phyloP scores from a whole-genome alignment of 495 filamentous ascomycete species.

The Jackrogersella minutella region DNA sequence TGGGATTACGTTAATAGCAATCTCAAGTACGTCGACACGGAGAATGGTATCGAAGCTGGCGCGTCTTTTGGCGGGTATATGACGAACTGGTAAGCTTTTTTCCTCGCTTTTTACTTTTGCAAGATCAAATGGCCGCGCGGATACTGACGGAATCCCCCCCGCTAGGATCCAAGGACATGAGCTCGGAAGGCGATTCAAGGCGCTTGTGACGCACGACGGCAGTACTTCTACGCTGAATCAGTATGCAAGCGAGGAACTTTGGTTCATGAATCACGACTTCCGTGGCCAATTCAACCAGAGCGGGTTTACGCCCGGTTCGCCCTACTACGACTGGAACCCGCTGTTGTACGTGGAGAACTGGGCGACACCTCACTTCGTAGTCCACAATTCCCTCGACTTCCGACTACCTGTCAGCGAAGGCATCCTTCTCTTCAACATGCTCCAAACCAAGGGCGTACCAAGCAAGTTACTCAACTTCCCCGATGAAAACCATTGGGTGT shows the following conservation, averaged over 20 bases:
- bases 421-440: conserved; percentile 74
- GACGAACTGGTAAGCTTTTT: conserved; percentile 47
- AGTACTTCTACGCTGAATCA: conserved; percentile 70
- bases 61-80: conserved; percentile 78
- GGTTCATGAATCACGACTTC: conserved; percentile 61
- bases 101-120: conserved; percentile 38
- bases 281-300: conserved; percentile 59
- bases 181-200: conserved; percentile 71
- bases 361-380: conserved; percentile 75
- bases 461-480: conserved; percentile 67
- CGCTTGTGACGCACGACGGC: conserved; percentile 80
- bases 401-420: conserved; percentile 74
- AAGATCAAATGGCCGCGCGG: neutral
- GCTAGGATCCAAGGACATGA: conserved; percentile 64
- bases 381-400: conserved; percentile 79
- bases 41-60: conserved; percentile 69
- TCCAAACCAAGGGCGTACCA: conserved; percentile 70
- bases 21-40: conserved; percentile 70
- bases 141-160: conserved; percentile 31
- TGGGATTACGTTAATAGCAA: conserved; percentile 68
- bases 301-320: conserved; percentile 64
- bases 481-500: conserved; percentile 72
- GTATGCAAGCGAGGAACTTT: conserved; percentile 73
- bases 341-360: conserved; percentile 64
- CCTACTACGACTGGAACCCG: conserved; percentile 76